Percentiles rank a stretch among this genome's conserved stretches.
These are phyloP conservation scores for Xylariaceae sp. DNA, from an alignment of 2,329 filamentous ascomycete genomes.

Conservation along the genomic window DNA sequence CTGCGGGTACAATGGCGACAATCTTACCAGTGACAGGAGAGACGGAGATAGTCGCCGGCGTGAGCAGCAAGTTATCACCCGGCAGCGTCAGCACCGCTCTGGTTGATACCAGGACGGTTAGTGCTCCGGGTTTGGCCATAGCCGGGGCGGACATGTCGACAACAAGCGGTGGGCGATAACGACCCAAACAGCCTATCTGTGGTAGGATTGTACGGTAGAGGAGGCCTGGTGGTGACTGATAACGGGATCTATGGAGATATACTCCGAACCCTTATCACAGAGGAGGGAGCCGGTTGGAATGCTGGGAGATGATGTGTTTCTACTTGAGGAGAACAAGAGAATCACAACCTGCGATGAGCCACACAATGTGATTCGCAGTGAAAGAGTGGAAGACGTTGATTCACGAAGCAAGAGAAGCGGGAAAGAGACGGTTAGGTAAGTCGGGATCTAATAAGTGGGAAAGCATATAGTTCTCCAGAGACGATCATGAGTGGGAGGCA, in stretches of 20 bases:
- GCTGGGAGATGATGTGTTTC: neutral
- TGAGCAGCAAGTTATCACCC: conserved; percentile 58
- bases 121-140: conserved; percentile 29
- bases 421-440: too few species aligned
- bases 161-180: conserved; percentile 1
- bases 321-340: conserved; percentile 7
- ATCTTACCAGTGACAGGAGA: conserved; percentile 82
- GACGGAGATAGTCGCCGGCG: conserved; percentile 77
- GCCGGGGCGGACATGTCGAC: conserved; percentile 19
- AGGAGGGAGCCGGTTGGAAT: neutral
- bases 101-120: conserved; percentile 78
- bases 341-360: conserved; percentile 4
- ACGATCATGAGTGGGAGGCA: too few species aligned
- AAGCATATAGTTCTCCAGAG: too few species aligned
- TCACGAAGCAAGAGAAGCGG: too few species aligned
- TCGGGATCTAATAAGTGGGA: too few species aligned
- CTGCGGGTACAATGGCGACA: conserved; percentile 64
- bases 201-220: neutral
- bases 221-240: neutral
- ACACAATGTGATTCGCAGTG: neutral
- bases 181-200: conserved; percentile 1
- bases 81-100: conserved; percentile 75
- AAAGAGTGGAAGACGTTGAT: too few species aligned
- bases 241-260: neutral
- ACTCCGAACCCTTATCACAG: conserved; percentile 11